Evolutionary conservation across 192 early-diverging fungal genomes (phyloP).

Genomic region (Coemansia pectinata): DNA sequence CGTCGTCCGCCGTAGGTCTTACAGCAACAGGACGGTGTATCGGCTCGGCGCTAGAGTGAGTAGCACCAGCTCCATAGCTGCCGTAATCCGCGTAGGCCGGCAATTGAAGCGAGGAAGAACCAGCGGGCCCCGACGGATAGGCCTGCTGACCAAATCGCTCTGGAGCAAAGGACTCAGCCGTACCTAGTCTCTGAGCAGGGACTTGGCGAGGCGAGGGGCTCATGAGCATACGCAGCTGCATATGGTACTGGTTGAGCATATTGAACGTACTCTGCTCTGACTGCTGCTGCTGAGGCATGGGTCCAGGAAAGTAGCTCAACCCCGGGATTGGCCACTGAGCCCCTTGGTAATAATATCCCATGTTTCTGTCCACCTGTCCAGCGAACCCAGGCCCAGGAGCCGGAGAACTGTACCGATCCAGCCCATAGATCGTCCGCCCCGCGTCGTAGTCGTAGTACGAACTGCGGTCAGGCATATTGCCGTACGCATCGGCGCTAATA

Average conservation of each 20-base stretch:
- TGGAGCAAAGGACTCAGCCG: neutral
- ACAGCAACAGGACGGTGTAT: neutral
- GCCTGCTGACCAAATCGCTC: neutral
- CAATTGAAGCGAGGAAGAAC: neutral
- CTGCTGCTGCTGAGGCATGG: neutral
- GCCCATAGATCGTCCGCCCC: neutral
- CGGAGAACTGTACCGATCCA: neutral
- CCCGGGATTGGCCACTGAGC: neutral
- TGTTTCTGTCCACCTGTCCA: neutral
- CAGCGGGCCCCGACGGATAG: neutral
- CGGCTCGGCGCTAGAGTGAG: neutral
- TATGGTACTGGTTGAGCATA: constrained; percentile 4
- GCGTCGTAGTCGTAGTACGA: constrained; percentile 6
- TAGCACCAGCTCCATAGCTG: neutral
- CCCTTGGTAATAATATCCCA: neutral
- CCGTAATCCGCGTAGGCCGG: neutral
- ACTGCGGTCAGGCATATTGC: neutral
- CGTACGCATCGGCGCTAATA: neutral
- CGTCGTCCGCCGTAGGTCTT: neutral
- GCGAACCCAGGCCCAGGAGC: neutral
- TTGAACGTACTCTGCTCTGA: neutral
- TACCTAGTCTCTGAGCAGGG: neutral
- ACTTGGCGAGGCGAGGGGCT: neutral
- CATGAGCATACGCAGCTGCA: constrained; percentile 2
- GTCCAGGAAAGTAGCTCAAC: neutral